Conservation (phyloP, 2,329 filamentous ascomycete species). For the Colletotrichum ledebouriae region DNA sequence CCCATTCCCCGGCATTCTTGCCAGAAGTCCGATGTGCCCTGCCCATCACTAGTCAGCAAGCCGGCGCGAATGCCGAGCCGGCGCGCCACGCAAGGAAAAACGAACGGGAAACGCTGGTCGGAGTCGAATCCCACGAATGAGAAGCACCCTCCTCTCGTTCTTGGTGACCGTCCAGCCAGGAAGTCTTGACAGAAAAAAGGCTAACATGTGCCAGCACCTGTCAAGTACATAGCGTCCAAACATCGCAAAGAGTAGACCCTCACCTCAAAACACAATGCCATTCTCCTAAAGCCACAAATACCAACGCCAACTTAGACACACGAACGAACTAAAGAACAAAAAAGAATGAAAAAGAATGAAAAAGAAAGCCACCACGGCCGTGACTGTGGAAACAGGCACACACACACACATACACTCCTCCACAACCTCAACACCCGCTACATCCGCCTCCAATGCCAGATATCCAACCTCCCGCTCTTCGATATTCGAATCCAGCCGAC, state of each 20-base stretch:
- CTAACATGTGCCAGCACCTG: background rate
- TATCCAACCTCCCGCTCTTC: too few relatives aligned
- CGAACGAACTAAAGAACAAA: too few relatives aligned
- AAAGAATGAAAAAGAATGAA: too few relatives aligned
- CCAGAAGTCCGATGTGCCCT: background rate
- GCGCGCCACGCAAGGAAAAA: background rate
- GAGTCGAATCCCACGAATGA: background rate
- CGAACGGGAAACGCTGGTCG: background rate
- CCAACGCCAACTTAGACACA: background rate
- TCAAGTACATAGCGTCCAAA: too few relatives aligned
- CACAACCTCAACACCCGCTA: too few relatives aligned
- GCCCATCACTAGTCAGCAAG: background rate
- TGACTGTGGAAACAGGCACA: background rate
- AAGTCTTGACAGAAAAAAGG: background rate
- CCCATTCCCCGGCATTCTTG: slow-evolving; percentile 10
- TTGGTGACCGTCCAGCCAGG: too few relatives aligned
- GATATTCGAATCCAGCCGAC: too few relatives aligned
- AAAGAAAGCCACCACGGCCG: too few relatives aligned
- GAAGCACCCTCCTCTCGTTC: background rate
- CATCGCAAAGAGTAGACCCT: too few relatives aligned
- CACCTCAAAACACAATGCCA: background rate
- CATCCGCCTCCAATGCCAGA: too few relatives aligned
- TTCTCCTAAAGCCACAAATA: background rate
- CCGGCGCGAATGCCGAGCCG: background rate
- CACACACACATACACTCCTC: too few relatives aligned